phyloP scores from a whole-genome alignment of 208 protist genomes.

The Herpetomonas tarakana region DNA sequence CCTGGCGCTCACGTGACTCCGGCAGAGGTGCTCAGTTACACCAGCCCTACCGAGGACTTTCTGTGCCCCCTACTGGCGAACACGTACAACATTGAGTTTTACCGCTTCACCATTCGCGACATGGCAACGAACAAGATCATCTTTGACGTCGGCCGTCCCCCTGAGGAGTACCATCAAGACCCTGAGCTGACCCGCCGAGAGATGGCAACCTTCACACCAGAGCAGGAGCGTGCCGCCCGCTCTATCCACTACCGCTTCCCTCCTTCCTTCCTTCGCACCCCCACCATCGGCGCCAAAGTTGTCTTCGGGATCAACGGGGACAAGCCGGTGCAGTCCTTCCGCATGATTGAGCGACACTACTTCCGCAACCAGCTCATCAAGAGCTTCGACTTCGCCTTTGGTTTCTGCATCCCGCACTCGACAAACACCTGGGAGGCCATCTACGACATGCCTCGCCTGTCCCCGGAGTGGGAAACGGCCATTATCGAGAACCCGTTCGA shows the following conservation, averaged over 20 bases:
- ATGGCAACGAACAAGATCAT: constrained; percentile 74
- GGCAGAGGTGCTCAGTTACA: constrained; percentile 64
- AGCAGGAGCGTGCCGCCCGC: constrained; percentile 51
- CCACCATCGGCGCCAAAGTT: constrained; percentile 86
- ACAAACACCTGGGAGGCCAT: constrained; percentile 95
- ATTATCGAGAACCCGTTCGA: constrained; percentile 91
- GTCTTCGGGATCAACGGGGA: constrained; percentile 90
- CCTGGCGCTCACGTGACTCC: constrained; percentile 40
- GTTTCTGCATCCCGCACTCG: constrained; percentile 96
- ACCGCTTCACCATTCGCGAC: constrained; percentile 93
- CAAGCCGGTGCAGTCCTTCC: constrained; percentile 86
- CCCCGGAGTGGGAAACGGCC: constrained; percentile 73
- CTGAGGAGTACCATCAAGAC: constrained; percentile 26
- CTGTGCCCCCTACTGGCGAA: constrained; percentile 92
- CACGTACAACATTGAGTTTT: constrained; percentile 93
- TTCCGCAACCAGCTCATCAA: constrained; percentile 93
- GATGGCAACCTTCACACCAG: constrained; percentile 30
- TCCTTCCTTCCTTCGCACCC: constrained; percentile 64
- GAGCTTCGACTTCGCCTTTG: constrained; percentile 95
- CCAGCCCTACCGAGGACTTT: constrained; percentile 75
- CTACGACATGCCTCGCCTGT: constrained; percentile 92
- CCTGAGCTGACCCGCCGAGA: constrained; percentile 11
- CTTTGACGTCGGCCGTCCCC: constrained; percentile 79
- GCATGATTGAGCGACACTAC: constrained; percentile 98
- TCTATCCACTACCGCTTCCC: constrained; percentile 92